Percentiles rank a stretch among this genome's conserved stretches.
Evolutionary conservation across 345 rosid species (phyloP).

Genomic region (Syzygium aromaticum): DNA sequence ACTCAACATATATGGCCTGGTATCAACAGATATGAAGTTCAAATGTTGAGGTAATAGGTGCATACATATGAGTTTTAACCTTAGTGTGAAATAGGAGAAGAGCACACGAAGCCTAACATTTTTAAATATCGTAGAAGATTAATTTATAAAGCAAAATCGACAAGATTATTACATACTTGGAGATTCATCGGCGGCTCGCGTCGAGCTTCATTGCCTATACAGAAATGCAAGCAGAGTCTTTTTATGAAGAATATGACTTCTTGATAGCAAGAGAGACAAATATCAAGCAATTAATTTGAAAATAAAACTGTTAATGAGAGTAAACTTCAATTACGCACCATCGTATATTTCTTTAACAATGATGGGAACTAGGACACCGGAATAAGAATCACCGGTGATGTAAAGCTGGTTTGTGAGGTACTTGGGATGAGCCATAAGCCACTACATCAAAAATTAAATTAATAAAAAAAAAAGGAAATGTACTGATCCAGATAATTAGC

Average conservation of each 20-base stretch:
- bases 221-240: not conserved
- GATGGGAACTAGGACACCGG: constrained; percentile 9
- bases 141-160: not conserved
- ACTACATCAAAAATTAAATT: not conserved
- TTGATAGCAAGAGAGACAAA: not conserved
- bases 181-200: not conserved
- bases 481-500: not conserved
- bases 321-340: constrained; percentile 1
- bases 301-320: too few species aligned
- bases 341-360: constrained; percentile 3
- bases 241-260: not conserved
- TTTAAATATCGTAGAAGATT: not conserved
- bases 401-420: constrained; percentile 15
- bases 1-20: not conserved
- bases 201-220: not conserved
- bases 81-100: not conserved
- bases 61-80: not conserved
- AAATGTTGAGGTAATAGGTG: not conserved
- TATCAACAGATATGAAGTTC: not conserved
- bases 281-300: not conserved
- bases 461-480: not conserved
- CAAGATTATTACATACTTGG: not conserved
- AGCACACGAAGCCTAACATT: not conserved
- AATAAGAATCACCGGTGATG: constrained; percentile 23
- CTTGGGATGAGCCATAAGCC: constrained; percentile 20